Evolutionary conservation across 176 grass and related monocot species (phyloP).

Genomic region (Pontederia paniculata): DNA sequence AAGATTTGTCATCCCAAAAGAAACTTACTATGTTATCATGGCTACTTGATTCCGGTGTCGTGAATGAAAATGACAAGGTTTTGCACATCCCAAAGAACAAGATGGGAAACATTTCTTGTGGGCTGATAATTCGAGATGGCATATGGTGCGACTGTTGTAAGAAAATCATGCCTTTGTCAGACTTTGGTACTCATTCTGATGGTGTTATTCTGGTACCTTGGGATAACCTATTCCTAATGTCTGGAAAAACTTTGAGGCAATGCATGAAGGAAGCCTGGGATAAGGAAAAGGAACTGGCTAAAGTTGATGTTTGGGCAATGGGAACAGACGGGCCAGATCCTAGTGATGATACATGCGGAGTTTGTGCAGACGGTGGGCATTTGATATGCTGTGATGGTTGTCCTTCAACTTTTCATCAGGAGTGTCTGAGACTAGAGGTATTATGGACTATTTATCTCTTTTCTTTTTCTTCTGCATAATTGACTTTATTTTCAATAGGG

Average conservation of each 20-base stretch:
- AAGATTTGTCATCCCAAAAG: not conserved
- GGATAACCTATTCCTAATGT: conserved; percentile 45
- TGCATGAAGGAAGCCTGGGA: conserved; percentile 9
- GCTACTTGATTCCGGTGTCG: conserved; percentile 44
- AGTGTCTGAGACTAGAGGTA: conserved; percentile 51
- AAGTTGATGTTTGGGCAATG: conserved; percentile 9
- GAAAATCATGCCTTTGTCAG: conserved; percentile 18
- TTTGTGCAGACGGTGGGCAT: conserved; percentile 62
- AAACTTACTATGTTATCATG: conserved; percentile 31
- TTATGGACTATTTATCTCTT: not conserved
- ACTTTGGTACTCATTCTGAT: conserved; percentile 38
- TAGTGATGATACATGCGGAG: conserved; percentile 77
- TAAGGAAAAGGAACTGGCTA: conserved; percentile 10
- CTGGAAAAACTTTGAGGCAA: conserved; percentile 38
- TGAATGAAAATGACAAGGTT: conserved; percentile 36
- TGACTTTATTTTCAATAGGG: no score
- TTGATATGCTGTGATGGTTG: conserved; percentile 77
- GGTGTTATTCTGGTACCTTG: conserved; percentile 24
- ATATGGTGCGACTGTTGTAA: conserved; percentile 55
- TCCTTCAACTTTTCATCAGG: conserved; percentile 67
- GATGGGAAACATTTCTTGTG: conserved; percentile 27
- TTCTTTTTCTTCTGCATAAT: not conserved
- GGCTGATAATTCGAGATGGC: conserved; percentile 26
- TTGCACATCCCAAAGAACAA: conserved; percentile 39
- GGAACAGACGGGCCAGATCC: conserved; percentile 27